Percentiles rank a stretch among this genome's conserved stretches.
These are phyloP conservation scores for Trichoderma reesei DNA, from an alignment of 495 filamentous ascomycete species.

Conservation along the genomic window DNA sequence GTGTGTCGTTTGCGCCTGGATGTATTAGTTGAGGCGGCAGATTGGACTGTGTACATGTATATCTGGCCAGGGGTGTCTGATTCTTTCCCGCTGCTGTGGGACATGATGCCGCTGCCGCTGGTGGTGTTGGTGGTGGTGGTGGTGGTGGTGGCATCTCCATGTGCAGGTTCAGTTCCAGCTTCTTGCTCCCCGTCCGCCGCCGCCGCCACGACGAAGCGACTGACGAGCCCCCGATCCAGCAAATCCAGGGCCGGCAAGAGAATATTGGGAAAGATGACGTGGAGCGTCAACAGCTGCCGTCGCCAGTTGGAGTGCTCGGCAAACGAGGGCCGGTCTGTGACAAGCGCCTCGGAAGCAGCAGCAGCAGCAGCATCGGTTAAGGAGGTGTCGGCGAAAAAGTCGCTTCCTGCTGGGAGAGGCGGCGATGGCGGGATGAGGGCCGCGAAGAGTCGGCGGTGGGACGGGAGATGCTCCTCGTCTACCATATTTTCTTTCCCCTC, in stretches of 20 bases:
- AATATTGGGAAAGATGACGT: constrained; percentile 51
- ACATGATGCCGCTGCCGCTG: not conserved
- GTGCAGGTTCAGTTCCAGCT: not conserved
- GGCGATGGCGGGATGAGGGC: constrained; percentile 8
- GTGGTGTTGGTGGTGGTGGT: too few species aligned
- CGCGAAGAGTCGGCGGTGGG: not conserved
- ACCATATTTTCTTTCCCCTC: too few species aligned
- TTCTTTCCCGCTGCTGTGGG: not conserved
- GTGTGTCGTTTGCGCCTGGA: constrained; percentile 9
- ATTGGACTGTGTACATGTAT: constrained; percentile 30
- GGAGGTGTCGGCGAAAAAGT: too few species aligned
- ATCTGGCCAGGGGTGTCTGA: not conserved
- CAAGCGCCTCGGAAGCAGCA: too few species aligned
- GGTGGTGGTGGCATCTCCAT: not conserved
- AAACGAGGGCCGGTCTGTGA: too few species aligned
- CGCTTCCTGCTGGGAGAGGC: constrained; percentile 22
- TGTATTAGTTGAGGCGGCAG: constrained; percentile 16
- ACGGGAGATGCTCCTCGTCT: not conserved
- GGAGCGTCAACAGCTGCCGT: constrained; percentile 45
- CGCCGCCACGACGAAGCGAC: constrained; percentile 16
- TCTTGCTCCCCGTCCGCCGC: not conserved
- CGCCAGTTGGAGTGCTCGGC: constrained; percentile 29
- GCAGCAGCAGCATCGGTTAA: too few species aligned
- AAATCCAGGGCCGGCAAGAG: constrained; percentile 72
- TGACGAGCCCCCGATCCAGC: constrained; percentile 63